Base-by-base conservation (phyloP, 768 basidiomycete species). In the Leucocoprinus birnbaumii region DNA sequence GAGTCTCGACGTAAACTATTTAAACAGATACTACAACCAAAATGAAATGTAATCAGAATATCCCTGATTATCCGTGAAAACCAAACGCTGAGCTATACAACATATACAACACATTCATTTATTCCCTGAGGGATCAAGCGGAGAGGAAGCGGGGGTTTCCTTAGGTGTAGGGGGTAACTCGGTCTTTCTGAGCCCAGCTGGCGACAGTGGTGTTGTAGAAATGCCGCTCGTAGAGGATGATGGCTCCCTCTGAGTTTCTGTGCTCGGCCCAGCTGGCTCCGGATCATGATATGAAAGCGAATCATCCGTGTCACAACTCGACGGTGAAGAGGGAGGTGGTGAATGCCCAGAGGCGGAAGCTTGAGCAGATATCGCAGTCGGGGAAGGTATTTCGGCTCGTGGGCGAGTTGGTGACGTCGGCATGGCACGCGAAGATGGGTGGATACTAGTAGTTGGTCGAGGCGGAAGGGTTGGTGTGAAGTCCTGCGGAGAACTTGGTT, bases 381-480 rank as follows among this genome's bases (percentile, higher is more conserved):
- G 45, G 26, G 51, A 41, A 37, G 71, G 38, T 6, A 49, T 25
- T 22, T 56, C 58, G 40, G 53, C 51, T 56, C 58, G 65, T 51
- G 62, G 48, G 73, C 76, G 59, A 70, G 71, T 75, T 3, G 86
- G 83, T 0, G 83, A 77, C 34, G 71, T 65, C 16, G 76, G 73
- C 63, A 77, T 77, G 8, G 74, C 73, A 24, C 88, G 81, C 21
- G 82, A 72, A 11, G 89, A 90, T 11, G 89, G 90, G 59, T 92
- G 90, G 51, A 92, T 91, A 63, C 89, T 91, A 44, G 76, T 80
- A 13, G 80, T 71, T 2, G 90, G 90, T 24, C 86, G 80, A 3
- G 78, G 63, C 6, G 90, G 89, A 19, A 91, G 74, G 35, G 78
- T 78, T 0, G 90, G 90, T 0, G 84, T 79, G 59, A 91, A 92